phyloP scores from a whole-genome alignment of 805 yeast species.

The Teunomyces aglyptinius region DNA sequence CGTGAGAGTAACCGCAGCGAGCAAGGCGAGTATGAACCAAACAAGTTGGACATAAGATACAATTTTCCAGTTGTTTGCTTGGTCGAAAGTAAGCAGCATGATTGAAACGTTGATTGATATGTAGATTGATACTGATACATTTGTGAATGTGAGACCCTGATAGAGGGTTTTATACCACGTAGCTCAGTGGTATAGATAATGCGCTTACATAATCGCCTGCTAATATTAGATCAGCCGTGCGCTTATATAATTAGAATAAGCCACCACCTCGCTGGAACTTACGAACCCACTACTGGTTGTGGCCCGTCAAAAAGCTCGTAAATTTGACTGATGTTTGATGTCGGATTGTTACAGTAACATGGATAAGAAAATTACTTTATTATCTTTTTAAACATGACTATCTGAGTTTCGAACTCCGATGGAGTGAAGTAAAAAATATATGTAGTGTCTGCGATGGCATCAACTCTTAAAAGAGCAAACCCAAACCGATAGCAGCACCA shows the following conservation, averaged over 20 bases:
- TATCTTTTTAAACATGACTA: not conserved
- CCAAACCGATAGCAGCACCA: constrained; percentile 10
- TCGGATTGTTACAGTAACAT: no score
- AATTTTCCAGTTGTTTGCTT: constrained; percentile 8
- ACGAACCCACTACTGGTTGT: no score
- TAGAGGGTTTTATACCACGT: not conserved
- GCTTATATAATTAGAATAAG: not conserved
- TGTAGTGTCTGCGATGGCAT: not conserved
- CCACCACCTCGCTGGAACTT: no score
- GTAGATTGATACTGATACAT: no score
- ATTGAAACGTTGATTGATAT: not conserved
- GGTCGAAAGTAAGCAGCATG: not conserved
- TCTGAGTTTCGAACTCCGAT: not conserved
- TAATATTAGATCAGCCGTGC: not conserved
- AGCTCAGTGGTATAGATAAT: not conserved
- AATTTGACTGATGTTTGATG: no score
- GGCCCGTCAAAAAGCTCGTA: no score
- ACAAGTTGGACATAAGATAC: constrained; percentile 9
- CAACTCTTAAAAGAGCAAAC: constrained; percentile 10
- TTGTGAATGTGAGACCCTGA: no score
- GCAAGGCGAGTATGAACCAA: constrained; percentile 5
- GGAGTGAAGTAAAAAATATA: not conserved
- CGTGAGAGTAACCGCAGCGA: not conserved
- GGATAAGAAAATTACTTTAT: not conserved
- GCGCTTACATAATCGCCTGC: constrained; percentile 3